Evolutionary conservation across 257 asterid species (phyloP), one percentile per base, ranked within the genome.

Genomic region (Lycium ferocissimum): DNA sequence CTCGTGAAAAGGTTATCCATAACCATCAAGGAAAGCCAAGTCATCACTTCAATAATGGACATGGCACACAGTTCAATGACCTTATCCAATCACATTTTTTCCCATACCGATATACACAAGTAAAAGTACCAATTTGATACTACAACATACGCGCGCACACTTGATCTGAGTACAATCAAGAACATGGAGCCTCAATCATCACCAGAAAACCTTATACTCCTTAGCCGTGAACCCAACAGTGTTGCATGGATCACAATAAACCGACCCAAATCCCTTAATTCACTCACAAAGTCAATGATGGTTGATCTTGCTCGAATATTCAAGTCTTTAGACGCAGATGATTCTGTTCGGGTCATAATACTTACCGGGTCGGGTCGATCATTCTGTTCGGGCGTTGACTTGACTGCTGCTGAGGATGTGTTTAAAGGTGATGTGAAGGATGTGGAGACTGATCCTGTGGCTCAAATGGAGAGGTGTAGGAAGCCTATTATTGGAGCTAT

Each of bases 401-500:
- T 96, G 88, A 94, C 97, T 6, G 89, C 98, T 53, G 98, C 98
- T 51, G 98, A 95, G 90, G 97, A 95, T 40, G 97, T 96, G 22
- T 96, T 96, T 61, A 96, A 96, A 84, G 99, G 98, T 20, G 87
- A 94, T 85, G 96, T 95, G 8, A 95, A 95, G 87, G 94, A 97
- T 85, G 45, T 86, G 69, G 98, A 92, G 40, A 62, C 90, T n/a
- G 98, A 97, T 49, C 96, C 95, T 56, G 99, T 97, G 63, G 93
- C 88, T 54, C 98, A 97, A 79, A 97, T 97, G 98, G 98, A 97
- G 89, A 91, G 73, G 35, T 96, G 98, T 75, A 84, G 26, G 87
- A 96, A 96, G 85, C 99, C 98, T 1, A 93, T 96, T 6, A 94
- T 95, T 83, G 99, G 97, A 37, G 99, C 99, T 13, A 88, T 96